Conservation (phyloP, 1,284 basidiomycete species). For the Tilletia caries region DNA sequence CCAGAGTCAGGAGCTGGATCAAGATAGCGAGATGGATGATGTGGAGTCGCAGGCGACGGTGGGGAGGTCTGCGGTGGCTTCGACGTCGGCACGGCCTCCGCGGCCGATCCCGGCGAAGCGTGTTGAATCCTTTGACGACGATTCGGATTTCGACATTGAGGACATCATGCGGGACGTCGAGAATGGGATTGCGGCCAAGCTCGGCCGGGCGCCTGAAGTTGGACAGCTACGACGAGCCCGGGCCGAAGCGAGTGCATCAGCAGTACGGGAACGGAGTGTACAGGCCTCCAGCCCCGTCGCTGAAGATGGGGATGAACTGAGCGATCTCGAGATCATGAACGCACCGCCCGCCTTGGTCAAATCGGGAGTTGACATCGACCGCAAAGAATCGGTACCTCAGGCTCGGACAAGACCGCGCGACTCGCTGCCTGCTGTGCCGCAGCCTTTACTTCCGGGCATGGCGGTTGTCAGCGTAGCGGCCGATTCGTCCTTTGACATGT, state of each 20-base stretch:
- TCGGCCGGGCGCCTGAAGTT: not conserved
- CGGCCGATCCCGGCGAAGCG: too few relatives aligned
- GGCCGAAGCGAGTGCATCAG: not conserved
- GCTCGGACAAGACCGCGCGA: not conserved
- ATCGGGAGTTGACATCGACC: too few relatives aligned
- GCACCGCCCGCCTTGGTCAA: not conserved
- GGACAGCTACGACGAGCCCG: not conserved
- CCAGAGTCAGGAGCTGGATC: not conserved
- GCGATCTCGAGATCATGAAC: not conserved
- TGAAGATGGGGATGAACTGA: not conserved
- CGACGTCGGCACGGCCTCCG: too few relatives aligned
- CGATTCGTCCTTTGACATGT: conserved; percentile 2
- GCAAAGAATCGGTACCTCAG: too few relatives aligned
- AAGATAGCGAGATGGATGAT: not conserved
- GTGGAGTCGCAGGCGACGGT: too few relatives aligned
- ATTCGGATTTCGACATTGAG: conserved; percentile 10
- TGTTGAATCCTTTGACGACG: not conserved
- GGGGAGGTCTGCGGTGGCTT: too few relatives aligned
- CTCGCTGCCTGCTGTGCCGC: conserved; percentile 10
- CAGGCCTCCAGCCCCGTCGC: not conserved
- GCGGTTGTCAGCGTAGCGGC: conserved; percentile 5
- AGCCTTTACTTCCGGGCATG: conserved; percentile 9
- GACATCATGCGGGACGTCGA: conserved; percentile 10
- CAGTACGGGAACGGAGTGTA: not conserved
- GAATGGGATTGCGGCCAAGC: not conserved